Conservation (phyloP, 768 basidiomycete genomes). For the Auricularia heimuer region DNA sequence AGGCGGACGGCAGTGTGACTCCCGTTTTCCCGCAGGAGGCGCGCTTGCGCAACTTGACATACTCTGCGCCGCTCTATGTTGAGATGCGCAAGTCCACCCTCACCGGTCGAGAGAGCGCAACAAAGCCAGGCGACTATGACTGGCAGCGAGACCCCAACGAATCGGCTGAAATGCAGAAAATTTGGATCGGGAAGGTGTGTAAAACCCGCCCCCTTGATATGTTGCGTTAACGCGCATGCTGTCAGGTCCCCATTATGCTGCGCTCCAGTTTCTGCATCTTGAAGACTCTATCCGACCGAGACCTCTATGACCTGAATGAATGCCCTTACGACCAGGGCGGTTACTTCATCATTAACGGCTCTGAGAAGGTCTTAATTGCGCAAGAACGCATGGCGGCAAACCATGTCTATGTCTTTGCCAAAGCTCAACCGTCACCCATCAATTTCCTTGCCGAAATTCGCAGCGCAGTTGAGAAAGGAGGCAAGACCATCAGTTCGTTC, state of each 20-base stretch:
- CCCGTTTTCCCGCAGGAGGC: conserved; percentile 97
- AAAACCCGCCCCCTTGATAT: neutral
- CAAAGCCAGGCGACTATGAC: conserved; percentile 67
- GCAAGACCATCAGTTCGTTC: conserved; percentile 95
- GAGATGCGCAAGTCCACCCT: conserved; percentile 87
- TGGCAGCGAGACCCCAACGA: conserved; percentile 72
- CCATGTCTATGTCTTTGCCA: conserved; percentile 98
- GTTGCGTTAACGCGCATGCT: neutral
- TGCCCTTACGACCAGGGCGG: conserved; percentile 98
- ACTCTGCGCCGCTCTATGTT: conserved; percentile 90
- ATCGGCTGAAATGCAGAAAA: conserved; percentile 63
- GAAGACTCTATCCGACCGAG: conserved; percentile 63
- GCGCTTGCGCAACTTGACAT: conserved; percentile 86
- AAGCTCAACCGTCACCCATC: conserved; percentile 92
- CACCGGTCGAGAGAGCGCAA: conserved; percentile 69
- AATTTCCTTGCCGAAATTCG: conserved; percentile 95
- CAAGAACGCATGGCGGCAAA: conserved; percentile 99
- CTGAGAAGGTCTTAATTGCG: conserved; percentile 98
- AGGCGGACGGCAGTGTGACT: conserved; percentile 88
- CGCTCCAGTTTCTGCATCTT: conserved; percentile 93
- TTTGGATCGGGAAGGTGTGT: conserved; percentile 86
- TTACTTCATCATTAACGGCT: conserved; percentile 99
- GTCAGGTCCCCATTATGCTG: conserved; percentile 94
- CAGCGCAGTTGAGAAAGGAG: conserved; percentile 94
- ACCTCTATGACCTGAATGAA: conserved; percentile 87